A percentile compares a stretch with the other conserved stretches of the same genome.
Evolutionary conservation across 1,284 basidiomycete species (phyloP).

Genomic region (Tranzscheliella williamsii): DNA sequence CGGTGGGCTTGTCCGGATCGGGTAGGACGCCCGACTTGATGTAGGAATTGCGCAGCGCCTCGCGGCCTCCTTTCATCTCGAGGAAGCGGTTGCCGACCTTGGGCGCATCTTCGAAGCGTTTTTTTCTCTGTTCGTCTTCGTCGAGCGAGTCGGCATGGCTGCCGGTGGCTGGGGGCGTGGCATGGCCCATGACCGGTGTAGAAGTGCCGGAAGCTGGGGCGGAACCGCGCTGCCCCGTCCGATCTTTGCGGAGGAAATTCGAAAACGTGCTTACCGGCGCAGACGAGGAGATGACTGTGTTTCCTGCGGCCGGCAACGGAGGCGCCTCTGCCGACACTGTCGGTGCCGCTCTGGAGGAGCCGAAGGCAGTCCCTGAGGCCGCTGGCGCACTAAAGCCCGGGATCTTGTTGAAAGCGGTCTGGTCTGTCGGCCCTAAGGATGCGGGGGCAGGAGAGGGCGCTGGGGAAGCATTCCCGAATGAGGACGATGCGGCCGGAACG

Average conservation of each 20-base stretch:
- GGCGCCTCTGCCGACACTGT: no score
- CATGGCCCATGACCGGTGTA: slow-evolving; percentile 9
- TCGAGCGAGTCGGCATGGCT: not conserved
- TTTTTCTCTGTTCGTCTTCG: slow-evolving; percentile 41
- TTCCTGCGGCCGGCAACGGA: no score
- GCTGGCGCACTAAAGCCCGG: no score
- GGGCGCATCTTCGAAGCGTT: slow-evolving; percentile 38
- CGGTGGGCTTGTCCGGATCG: slow-evolving; percentile 75
- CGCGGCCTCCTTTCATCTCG: slow-evolving; percentile 36
- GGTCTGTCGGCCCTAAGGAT: no score
- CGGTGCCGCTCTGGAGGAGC: no score
- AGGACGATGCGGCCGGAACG: no score
- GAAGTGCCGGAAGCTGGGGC: slow-evolving; percentile 5
- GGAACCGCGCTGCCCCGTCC: not conserved
- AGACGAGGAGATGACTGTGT: no score
- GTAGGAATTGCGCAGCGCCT: slow-evolving; percentile 70
- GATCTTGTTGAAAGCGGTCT: no score
- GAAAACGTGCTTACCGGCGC: slow-evolving; percentile 30
- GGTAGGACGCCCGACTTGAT: slow-evolving; percentile 84
- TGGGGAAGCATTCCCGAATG: no score
- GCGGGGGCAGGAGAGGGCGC: no score
- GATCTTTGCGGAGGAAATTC: slow-evolving; percentile 36
- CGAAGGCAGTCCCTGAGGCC: no score
- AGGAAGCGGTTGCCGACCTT: slow-evolving; percentile 44
- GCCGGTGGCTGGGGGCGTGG: not conserved